Evolutionary conservation across 768 basidiomycete species (phyloP).

Genomic region (Coprinopsis cinerea): DNA sequence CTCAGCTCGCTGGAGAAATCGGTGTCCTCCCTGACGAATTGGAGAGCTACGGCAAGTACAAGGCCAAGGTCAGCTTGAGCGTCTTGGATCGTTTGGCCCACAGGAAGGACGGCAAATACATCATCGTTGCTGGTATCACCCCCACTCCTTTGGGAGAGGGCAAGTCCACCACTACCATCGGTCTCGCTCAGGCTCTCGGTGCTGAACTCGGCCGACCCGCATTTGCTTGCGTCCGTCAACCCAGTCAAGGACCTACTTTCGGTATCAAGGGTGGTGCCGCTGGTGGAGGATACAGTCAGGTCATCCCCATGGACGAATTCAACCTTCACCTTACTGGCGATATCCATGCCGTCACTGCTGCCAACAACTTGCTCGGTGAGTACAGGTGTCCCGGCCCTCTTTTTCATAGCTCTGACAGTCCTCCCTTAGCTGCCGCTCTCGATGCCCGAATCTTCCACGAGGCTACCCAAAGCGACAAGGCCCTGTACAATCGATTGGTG

Average conservation of each 20-base stretch:
- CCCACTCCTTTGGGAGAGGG: conserved; percentile 97
- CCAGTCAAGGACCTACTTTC: conserved; percentile 97
- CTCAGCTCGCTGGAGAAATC: conserved; percentile 80
- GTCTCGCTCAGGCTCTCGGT: conserved; percentile 92
- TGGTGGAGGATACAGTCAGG: conserved; percentile 96
- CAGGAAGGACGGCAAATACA: conserved; percentile 91
- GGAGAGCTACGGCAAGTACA: conserved; percentile 93
- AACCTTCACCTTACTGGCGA: conserved; percentile 96
- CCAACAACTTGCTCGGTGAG: conserved; percentile 90
- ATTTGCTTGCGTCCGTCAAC: conserved; percentile 96
- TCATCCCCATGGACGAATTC: conserved; percentile 99
- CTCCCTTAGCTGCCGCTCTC: conserved; percentile 74
- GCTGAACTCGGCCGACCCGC: conserved; percentile 89
- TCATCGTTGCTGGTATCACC: conserved; percentile 93
- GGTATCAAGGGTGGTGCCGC: conserved; percentile 99
- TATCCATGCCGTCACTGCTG: conserved; percentile 95
- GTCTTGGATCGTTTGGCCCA: conserved; percentile 80
- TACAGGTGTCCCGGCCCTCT: not conserved
- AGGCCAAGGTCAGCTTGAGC: conserved; percentile 92
- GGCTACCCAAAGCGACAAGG: conserved; percentile 92
- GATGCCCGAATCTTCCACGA: conserved; percentile 99
- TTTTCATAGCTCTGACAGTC: conserved; percentile 8
- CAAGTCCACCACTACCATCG: conserved; percentile 97
- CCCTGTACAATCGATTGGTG: conserved; percentile 85
- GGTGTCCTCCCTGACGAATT: conserved; percentile 83